A percentile compares a stretch with the other conserved stretches of the same genome.
Conservation (phyloP, 257 asterid species). For the Solanum virginianum region DNA sequence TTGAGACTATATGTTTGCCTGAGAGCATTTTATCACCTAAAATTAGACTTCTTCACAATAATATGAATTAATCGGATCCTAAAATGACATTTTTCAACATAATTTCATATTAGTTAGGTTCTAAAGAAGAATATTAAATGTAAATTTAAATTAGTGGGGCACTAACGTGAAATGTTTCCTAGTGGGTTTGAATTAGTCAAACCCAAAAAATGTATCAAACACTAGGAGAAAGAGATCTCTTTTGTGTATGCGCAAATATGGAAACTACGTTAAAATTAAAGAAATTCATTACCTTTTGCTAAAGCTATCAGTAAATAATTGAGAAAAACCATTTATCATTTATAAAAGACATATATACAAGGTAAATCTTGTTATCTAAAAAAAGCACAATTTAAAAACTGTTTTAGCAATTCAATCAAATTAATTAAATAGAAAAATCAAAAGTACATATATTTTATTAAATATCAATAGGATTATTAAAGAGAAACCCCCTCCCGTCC, state of each 20-base stretch:
- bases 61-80: background rate
- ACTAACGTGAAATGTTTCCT: background rate
- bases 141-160: background rate
- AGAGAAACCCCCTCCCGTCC: background rate
- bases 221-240: background rate
- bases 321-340: background rate
- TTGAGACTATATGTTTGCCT: background rate
- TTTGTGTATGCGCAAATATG: background rate
- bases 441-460: background rate
- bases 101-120: background rate
- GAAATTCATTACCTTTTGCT: background rate
- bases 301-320: background rate
- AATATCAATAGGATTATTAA: background rate
- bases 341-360: background rate
- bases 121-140: background rate
- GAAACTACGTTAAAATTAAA: background rate
- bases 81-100: background rate
- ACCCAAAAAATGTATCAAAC: background rate
- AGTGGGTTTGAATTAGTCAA: rapidly evolving
- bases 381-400: background rate
- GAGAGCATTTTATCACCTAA: background rate
- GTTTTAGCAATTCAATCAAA: background rate
- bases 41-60: background rate
- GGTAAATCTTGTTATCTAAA: background rate
- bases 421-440: background rate